Conservation (phyloP, 257 asterid species). For the Plectranthus barbatus region DNA sequence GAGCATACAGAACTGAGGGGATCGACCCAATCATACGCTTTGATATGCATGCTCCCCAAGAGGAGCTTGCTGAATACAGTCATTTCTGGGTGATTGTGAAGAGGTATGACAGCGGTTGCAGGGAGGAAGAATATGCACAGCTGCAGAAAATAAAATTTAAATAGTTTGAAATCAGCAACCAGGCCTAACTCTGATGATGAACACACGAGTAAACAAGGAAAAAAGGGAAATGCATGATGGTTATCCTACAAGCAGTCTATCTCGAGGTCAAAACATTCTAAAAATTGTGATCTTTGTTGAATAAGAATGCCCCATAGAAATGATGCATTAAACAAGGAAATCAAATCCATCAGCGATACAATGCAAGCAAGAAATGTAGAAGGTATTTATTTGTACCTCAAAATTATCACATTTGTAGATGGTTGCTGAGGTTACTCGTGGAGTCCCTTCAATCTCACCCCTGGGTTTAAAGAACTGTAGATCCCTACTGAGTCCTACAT, state of each 20-base stretch:
- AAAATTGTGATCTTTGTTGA: no score
- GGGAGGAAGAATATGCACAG: conserved; percentile 73
- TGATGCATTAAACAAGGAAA: no score
- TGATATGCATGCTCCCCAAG: conserved; percentile 71
- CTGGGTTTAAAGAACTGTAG: conserved; percentile 55
- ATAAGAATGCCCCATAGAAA: no score
- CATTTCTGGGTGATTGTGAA: conserved; percentile 92
- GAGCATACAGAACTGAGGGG: conserved; percentile 2
- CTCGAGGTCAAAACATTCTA: neutral
- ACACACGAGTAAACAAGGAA: neutral
- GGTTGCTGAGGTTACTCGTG: conserved; percentile 60
- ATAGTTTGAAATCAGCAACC: neutral
- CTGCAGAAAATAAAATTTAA: conserved; percentile 27
- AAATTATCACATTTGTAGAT: conserved; percentile 47
- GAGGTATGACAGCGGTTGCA: conserved; percentile 59
- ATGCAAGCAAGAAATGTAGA: neutral
- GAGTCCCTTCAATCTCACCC: conserved; percentile 28
- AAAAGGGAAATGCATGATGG: neutral
- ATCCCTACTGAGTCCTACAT: conserved; percentile 55
- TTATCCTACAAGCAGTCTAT: neutral
- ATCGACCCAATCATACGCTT: conserved; percentile 71
- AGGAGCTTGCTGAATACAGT: conserved; percentile 88
- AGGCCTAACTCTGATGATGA: neutral
- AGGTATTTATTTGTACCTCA: conserved; percentile 36
- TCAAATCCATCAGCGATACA: no score